Base-by-base conservation (phyloP, 208 protist genomes). In the Leishmania guyanensis region DNA sequence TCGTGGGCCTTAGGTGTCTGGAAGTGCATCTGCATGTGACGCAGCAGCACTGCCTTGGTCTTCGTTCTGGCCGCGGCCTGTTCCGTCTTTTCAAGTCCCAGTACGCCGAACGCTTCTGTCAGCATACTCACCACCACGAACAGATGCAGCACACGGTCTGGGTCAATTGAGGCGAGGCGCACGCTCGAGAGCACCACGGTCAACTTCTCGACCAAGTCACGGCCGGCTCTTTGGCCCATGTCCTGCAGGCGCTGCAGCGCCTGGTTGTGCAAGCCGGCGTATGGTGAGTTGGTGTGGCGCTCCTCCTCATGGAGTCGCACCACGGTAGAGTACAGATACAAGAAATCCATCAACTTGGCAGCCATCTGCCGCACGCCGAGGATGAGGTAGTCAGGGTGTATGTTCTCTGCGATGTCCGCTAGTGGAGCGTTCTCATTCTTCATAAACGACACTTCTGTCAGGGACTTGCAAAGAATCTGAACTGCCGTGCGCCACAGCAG, bases 61-160 rank as follows among this genome's bases (percentile, higher is more conserved):
- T 88, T 80, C 69, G 85, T 88, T 14, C 88, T 91, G 0, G 89
- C 91, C 9, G 80, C 79, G 5, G 86, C 87, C 50, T 88, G 75
- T 70, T 91, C 89, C 12, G 48, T 75, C 75, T 88, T 88, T 60
- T 90, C 82, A 20, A 94, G 75, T 5, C 93, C 93, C 9, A 95
- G 76, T 0, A 78, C 84, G 9, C 80, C 80, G 48, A 88, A 70
- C 9, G 86, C 89, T 77, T 96, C 92, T 14, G 94, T 85, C 22
- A 95, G 84, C 86, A 96, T 92, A 78, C 90, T 88, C n/a, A 92
- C 75, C 26, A 96, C 87, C 53, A 93, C 89, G 73, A 96, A 96
- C 29, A 94, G 73, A 76, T 97, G 94, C 84, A 97, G 81, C 64
- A 93, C 90, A 43, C 81, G 90, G 77, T 95, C 92, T 17, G 92